Evolutionary conservation across 2,329 filamentous ascomycete genomes (phyloP), one percentile per base, ranked within the genome.

Genomic region (Trichophyton rubrum): DNA sequence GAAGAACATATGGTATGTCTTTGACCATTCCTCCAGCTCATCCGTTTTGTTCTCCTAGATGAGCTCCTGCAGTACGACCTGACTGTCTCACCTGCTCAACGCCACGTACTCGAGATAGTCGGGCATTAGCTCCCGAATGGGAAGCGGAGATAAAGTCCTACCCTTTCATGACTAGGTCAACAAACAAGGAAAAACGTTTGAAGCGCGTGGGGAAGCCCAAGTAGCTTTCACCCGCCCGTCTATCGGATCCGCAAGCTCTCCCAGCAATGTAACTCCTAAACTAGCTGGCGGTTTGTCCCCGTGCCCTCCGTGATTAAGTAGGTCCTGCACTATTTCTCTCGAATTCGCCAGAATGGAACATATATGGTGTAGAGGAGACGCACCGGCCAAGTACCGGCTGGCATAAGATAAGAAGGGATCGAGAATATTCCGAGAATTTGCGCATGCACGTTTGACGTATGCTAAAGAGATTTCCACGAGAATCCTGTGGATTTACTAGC

Each of bases 291-390:
- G 3, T 17, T 43, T 43, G 6, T 20, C 3, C 40, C 4, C 40
- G 6, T 15, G 15, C 40, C 3, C 40, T 17, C 40, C n/a, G n/a
- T 43, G 49, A 20, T 53, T 2, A 27, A 27, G 49, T 33, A 27
- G 20, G 3, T 27, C 9, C 49, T 53, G 49, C 22, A n/a, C 22
- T 24, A 53, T 53, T 15, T 53, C 49, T 33, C 47, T 53, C 47
- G 47, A 53, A 53, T 53, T 53, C 20, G 20, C 49, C 27, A 27
- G 17, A 56, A 65, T 65, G 49, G 66, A 2, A 64, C 57, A 60
- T 66, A 1, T 56, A 64, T 59, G 4, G 64, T 64, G 59, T 24
- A 24, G 22, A 24, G 63, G 58, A 67, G 65, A 66, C 67, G 63
- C 11, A 17, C 40, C 61, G 15, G 40, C 40, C 40, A 17, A 17